Evolutionary conservation across 2,329 filamentous ascomycete species (phyloP), one percentile per base, ranked within the genome.

Genomic region (Neospermospora avenae): DNA sequence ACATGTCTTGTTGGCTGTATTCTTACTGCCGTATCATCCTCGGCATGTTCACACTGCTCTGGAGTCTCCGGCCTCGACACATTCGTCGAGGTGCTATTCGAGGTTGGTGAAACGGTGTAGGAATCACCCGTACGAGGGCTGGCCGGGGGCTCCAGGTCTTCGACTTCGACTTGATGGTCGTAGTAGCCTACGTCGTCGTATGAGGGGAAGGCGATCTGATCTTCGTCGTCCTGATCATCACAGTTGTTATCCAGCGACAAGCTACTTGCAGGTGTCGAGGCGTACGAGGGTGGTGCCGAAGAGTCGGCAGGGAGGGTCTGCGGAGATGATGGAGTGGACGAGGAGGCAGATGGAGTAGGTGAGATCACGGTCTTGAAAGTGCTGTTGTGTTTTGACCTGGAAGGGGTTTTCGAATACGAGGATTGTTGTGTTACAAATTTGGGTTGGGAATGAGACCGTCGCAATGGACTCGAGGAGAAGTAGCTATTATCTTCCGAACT

Each of bases 211-310:
- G 74, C 59, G 52, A 79, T 70, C 49, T 77, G 74, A 45, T 76
- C 93, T 74, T 98, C 93, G 75, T 97, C 92, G 64, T 84, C 86
- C 91, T 93, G 96, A 63, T 93, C 86, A 72, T 98, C 90, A 49
- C 97, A 83, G 72, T 96, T 96, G 76, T 96, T 96, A 91, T 65
- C 91, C 82, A 48, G 92, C 81, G 28, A 87, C 82, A 73, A 74
- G 66, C 82, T 87, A 67, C 84, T 86, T 18, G 82, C 81, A 4
- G 85, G 82, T 3, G 85, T 89, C 2, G 86, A 88, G 24, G 80
- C 78, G 70, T 80, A 83, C 1, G 85, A 87, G 4, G 81, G 79
- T 70, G 81, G 79, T 70, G 80, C 77, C 22, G 76, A 49, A 71
- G 76, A 83, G 63, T 84, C 82, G 57, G 76, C 76, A 58, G 80